Percentiles rank a stretch among this genome's conserved stretches.
phyloP scores from a whole-genome alignment of 495 filamentous ascomycete genomes.

The Tuber melanosporum region DNA sequence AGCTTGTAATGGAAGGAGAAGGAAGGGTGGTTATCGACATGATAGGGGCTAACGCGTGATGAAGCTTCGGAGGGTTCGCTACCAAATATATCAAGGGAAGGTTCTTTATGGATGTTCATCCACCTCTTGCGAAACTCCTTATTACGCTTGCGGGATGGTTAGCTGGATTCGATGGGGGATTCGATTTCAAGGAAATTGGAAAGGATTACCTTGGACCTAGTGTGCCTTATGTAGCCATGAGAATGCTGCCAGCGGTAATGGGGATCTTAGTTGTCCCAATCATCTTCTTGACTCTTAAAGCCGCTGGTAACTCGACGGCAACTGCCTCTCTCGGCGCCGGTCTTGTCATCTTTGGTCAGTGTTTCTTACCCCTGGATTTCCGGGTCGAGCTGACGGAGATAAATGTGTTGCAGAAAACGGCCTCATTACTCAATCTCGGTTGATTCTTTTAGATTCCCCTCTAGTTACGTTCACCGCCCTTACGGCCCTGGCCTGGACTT shows the following conservation, averaged over 20 bases:
- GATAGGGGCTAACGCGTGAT: slow-evolving; percentile 23
- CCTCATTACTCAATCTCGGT: slow-evolving; percentile 83
- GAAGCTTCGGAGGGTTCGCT: slow-evolving; percentile 91
- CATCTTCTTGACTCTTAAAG: slow-evolving; percentile 92
- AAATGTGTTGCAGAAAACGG: slow-evolving; percentile 66
- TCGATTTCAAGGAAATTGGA: slow-evolving; percentile 99
- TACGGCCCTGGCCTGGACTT: slow-evolving; percentile 82
- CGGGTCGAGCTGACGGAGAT: slow-evolving; percentile 18
- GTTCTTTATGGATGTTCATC: slow-evolving; percentile 99
- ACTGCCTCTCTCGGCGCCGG: slow-evolving; percentile 75
- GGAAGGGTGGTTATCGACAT: background rate
- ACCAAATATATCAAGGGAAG: slow-evolving; percentile 96
- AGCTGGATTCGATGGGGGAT: slow-evolving; percentile 88
- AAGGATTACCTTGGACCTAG: slow-evolving; percentile 94
- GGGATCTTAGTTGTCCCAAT: slow-evolving; percentile 80
- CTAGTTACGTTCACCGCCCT: slow-evolving; percentile 89
- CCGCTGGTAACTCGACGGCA: slow-evolving; percentile 75
- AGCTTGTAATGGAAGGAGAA: background rate
- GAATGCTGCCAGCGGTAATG: slow-evolving; percentile 79
- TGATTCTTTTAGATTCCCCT: slow-evolving; percentile 94
- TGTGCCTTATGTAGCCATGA: slow-evolving; percentile 97
- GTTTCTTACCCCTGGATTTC: slow-evolving; percentile 7
- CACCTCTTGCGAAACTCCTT: slow-evolving; percentile 91
- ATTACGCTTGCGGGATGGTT: slow-evolving; percentile 93
- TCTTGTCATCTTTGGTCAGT: slow-evolving; percentile 80